These are phyloP conservation scores for Penicillium soppii DNA, from an alignment of 495 filamentous ascomycete species.

Conservation along the genomic window DNA sequence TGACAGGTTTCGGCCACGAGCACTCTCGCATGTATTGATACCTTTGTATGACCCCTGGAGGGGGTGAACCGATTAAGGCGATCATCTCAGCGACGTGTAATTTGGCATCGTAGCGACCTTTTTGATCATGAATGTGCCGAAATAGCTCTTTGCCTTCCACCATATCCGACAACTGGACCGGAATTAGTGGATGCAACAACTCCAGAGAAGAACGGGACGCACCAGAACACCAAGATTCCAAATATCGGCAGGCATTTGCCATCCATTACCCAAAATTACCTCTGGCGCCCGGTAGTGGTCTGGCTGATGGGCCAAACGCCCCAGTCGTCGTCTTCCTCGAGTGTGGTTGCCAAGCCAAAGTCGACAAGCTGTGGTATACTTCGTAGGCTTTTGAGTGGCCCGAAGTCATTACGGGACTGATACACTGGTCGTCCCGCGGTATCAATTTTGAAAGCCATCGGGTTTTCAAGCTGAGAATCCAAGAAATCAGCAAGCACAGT, in stretches of 20 bases:
- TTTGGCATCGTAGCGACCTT: constrained; percentile 33
- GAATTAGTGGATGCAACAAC: constrained; percentile 11
- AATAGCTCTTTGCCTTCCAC: constrained; percentile 51
- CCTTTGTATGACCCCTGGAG: too few species aligned
- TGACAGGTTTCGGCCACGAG: constrained; percentile 14
- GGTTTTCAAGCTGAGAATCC: constrained; percentile 24
- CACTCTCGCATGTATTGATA: too few species aligned
- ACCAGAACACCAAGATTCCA: constrained; percentile 53
- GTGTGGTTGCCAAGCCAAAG: constrained; percentile 80
- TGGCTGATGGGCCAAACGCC: constrained; percentile 42
- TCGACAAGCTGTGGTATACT: constrained; percentile 72
- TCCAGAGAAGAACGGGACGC: constrained; percentile 15
- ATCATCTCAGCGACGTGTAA: constrained; percentile 48
- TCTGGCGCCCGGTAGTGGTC: constrained; percentile 48
- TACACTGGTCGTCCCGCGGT: constrained; percentile 34
- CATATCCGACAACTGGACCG: constrained; percentile 49
- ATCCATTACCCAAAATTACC: constrained; percentile 44
- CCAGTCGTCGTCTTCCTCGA: constrained; percentile 35
- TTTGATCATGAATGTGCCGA: constrained; percentile 30
- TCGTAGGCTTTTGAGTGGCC: constrained; percentile 31
- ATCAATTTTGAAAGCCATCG: constrained; percentile 35
- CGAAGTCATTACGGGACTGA: constrained; percentile 41
- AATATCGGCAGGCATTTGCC: constrained; percentile 43
- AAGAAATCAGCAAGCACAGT: constrained; percentile 35
- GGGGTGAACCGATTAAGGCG: constrained; percentile 46